Evolutionary conservation across 495 filamentous ascomycete species (phyloP), one percentile per base, ranked within the genome.

Genomic region (Hypomontagnella monticulosa): DNA sequence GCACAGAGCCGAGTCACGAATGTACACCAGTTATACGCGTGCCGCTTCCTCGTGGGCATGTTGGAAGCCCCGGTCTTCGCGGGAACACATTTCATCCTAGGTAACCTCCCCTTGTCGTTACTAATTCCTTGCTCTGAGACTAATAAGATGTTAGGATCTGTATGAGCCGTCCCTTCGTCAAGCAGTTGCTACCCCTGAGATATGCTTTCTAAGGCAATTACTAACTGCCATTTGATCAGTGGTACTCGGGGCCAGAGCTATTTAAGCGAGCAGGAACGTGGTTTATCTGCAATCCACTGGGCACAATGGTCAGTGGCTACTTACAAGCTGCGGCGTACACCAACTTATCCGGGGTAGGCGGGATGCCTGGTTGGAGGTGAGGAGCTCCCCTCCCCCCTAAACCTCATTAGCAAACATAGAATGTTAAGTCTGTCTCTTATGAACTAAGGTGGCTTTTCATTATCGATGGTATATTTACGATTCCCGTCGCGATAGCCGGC

Each of bases 401-500:
- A 2, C 27, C 5, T 9, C 33, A 4, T 15, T n/a, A 6, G 0
- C 16, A 32, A 41, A 15, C 10, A 14, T 27, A 3, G 5, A 30
- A 51, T 36, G 6, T 40, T 61, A 32, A 61, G 23, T 27, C 1
- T 18, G 0, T 10, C 5, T 37, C 9, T 14, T 30, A 19, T 49
- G 4, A 19, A 47, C 58, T 4, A 52, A 61, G 78, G 44, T 83
- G 80, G 79, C 72, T 83, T 4, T 83, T 83, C 12, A 77, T 83
- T 36, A 81, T 83, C 47, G 79, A 81, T 52, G 79, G 79, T 8
- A 77, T 83, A 41, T 81, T 85, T 57, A 83, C 80, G 0, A 72
- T 84, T 11, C 81, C 82, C 12, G 67, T 83, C 7, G 82, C 79
- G 0, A 3, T 84, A 1, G 49, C 77, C 23, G 79, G 80, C 0